Percentiles rank a stretch among this genome's conserved stretches.
Conservation (phyloP, 176 grass and related monocot species). For the Tillandsia leiboldiana region DNA sequence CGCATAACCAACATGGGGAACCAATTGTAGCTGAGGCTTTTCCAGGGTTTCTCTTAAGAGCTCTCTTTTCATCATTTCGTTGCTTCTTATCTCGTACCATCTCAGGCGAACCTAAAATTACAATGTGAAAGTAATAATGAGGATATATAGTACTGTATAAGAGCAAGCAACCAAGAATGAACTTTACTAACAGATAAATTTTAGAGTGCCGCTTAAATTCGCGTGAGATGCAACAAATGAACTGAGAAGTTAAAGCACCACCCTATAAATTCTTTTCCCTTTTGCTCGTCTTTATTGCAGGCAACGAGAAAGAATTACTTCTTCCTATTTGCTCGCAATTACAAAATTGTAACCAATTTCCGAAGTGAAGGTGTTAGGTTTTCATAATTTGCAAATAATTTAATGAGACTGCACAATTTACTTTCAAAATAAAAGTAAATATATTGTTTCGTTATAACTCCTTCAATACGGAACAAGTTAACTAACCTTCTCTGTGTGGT, state of each 20-base stretch:
- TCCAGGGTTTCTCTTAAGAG: constrained; percentile 70
- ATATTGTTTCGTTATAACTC: not conserved
- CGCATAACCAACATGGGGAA: constrained; percentile 97
- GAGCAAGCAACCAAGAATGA: not conserved
- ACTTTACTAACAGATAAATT: too few relatives aligned
- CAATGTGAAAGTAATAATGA: not conserved
- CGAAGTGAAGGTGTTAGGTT: too few relatives aligned
- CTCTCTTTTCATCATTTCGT: constrained; percentile 47
- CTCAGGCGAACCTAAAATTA: constrained; percentile 66
- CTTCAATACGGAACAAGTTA: not conserved
- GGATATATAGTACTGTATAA: not conserved
- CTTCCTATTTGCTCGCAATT: too few relatives aligned
- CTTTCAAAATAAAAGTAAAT: not conserved
- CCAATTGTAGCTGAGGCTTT: constrained; percentile 54
- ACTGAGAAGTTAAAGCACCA: too few relatives aligned
- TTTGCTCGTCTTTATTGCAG: too few relatives aligned
- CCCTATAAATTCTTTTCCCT: too few relatives aligned
- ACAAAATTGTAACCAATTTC: too few relatives aligned
- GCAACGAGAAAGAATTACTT: too few relatives aligned
- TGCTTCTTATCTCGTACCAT: constrained; percentile 60
- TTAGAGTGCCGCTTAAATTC: too few relatives aligned
- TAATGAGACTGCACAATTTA: too few relatives aligned
- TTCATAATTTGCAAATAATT: too few relatives aligned
- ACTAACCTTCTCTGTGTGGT: constrained; percentile 88
- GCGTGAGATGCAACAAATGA: too few relatives aligned